Percentiles rank a stretch among this genome's conserved stretches.
Conservation (phyloP, 345 rosid species). For the Crucihimalaya himalaica region DNA sequence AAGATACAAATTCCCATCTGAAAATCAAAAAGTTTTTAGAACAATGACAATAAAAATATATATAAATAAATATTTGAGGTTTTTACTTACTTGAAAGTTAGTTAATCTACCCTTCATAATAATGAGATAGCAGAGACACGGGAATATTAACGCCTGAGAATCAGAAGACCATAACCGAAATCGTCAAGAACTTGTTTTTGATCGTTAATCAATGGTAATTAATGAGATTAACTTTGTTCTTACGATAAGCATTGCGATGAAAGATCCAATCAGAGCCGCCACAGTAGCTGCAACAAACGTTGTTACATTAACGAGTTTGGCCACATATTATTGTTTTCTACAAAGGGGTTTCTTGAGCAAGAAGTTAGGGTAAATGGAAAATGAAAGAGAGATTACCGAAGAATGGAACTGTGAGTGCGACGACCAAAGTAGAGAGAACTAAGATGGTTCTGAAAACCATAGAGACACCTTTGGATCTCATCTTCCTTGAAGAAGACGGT, state of each 20-base stretch:
- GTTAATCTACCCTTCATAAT: constrained; percentile 47
- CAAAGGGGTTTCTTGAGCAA: not conserved
- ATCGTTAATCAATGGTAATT: not conserved
- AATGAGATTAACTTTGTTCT: not conserved
- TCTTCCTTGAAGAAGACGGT: constrained; percentile 45
- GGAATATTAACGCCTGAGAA: constrained; percentile 65
- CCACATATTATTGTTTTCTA: not conserved
- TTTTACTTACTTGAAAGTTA: constrained; percentile 53
- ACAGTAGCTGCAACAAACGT: constrained; percentile 51
- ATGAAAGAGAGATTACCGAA: constrained; percentile 58
- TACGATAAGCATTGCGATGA: constrained; percentile 68
- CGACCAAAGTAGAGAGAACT: constrained; percentile 61
- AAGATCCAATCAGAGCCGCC: constrained; percentile 73
- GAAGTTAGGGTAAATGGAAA: constrained; percentile 45
- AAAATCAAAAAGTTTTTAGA: not conserved
- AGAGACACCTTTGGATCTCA: constrained; percentile 46
- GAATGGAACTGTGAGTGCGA: constrained; percentile 70
- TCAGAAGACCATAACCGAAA: constrained; percentile 24
- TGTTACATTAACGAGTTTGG: not conserved
- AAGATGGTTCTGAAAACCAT: constrained; percentile 57
- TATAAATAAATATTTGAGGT: not conserved
- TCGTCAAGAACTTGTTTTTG: not conserved
- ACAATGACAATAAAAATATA: no score
- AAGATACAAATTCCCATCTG: constrained; percentile 55
- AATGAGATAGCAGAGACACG: constrained; percentile 66